A percentile compares a stretch with the other conserved stretches of the same genome.
These are phyloP conservation scores for Tolypocladium tropicale DNA, from an alignment of 2,329 filamentous ascomycete genomes.

Conservation along the genomic window DNA sequence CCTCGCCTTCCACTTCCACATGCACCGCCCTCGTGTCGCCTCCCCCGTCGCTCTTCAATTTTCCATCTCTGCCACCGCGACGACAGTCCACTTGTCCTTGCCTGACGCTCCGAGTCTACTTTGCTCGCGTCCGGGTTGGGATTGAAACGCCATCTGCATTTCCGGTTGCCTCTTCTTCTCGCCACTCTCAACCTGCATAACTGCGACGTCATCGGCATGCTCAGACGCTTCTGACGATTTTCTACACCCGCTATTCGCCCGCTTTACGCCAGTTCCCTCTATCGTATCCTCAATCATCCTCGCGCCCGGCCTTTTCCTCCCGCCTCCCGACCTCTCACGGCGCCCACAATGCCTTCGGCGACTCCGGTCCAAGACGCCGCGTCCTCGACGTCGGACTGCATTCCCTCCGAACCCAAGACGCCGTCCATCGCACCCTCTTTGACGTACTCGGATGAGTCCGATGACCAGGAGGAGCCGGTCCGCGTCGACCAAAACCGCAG, in stretches of 20 bases:
- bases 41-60: background rate
- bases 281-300: background rate
- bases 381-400: constrained; percentile 28
- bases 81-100: background rate
- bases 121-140: background rate
- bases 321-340: constrained; percentile 6
- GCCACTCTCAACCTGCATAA: background rate
- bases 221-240: constrained; percentile 11
- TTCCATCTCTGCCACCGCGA: background rate
- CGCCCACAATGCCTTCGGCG: constrained; percentile 20
- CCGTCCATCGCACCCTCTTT: constrained; percentile 50
- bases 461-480: constrained; percentile 43
- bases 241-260: constrained; percentile 9
- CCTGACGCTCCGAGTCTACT: background rate
- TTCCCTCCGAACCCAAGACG: constrained; percentile 32
- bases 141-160: background rate
- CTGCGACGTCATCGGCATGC: constrained; percentile 10
- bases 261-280: constrained; percentile 7
- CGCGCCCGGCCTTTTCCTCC: constrained; percentile 3
- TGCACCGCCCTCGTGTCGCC: background rate
- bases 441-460: constrained; percentile 53
- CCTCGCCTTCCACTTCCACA: background rate
- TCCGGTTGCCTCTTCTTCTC: background rate
- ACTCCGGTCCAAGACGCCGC: constrained; percentile 28
- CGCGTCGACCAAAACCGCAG: constrained; percentile 34